Evolutionary conservation across 768 basidiomycete genomes (phyloP), one percentile per base, ranked within the genome.

Genomic region (Kwoniella bestiolae): DNA sequence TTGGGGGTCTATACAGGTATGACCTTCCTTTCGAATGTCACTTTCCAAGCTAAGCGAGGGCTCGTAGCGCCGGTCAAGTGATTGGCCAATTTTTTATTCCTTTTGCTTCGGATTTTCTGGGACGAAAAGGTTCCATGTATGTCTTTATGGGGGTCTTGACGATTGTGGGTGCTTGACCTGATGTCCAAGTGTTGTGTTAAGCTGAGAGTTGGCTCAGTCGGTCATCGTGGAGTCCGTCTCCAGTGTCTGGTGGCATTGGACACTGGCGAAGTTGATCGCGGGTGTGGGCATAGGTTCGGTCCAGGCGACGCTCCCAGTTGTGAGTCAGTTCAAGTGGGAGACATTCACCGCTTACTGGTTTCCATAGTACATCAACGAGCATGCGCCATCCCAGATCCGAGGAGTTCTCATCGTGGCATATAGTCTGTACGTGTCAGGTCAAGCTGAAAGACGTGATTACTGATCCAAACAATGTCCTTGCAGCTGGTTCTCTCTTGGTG

Each of bases 331-430:
- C 3, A 25, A 14, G 31, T 28, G 56, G 6, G 25, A n/a, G n/a
- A n/a, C n/a, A n/a, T n/a, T n/a, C n/a, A n/a, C n/a, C n/a, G n/a
- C n/a, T n/a, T n/a, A n/a, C n/a, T n/a, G n/a, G n/a, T n/a, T n/a
- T n/a, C n/a, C n/a, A 11, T 23, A 70, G 69, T 75, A 67, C 60
- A 71, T 76, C 68, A 68, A 66, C 47, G 75, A 76, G 52, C 65
- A 68, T 29, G 69, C 74, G 3, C 72, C 74, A 1, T 28, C 53
- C 25, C 72, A 69, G 64, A 65, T 76, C 12, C 9, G 72, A 63
- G 75, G 75, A 16, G 53, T 67, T 45, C 49, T 76, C 5, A 60
- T 76, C 59, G 67, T 70, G 23, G 47, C 72, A 2, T 73, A 75
- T 56, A 55, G 44, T 31, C 23, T 62, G 46, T 73, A 66, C 60